These are phyloP conservation scores for Discostella pseudostelligera DNA, from an alignment of 108 stramenopile species.

Conservation along the genomic window DNA sequence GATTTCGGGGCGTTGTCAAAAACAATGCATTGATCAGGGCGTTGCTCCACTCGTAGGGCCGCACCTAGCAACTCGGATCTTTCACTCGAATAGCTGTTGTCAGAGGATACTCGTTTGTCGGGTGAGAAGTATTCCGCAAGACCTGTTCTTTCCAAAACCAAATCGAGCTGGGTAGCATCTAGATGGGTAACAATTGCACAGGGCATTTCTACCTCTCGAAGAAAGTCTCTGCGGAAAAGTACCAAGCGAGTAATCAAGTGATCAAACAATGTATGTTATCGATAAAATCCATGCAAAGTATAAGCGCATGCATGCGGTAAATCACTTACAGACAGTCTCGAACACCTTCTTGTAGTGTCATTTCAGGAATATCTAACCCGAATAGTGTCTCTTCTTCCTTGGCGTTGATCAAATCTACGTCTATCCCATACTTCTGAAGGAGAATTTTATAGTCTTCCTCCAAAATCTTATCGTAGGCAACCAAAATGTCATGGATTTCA, in stretches of 20 bases:
- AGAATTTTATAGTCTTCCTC: constrained; percentile 29
- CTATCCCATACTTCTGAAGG: constrained; percentile 10
- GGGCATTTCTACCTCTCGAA: constrained; percentile 72
- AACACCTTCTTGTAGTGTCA: constrained; percentile 43
- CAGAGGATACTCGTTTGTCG: constrained; percentile 56
- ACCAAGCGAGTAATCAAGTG: not conserved
- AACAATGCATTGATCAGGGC: constrained; percentile 74
- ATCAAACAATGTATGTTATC: not conserved
- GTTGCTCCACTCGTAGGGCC: constrained; percentile 63
- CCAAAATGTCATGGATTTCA: constrained; percentile 54
- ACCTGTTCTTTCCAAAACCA: constrained; percentile 56
- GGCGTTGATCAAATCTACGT: constrained; percentile 23
- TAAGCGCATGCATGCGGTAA: not conserved
- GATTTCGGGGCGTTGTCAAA: constrained; percentile 70
- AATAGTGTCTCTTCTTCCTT: constrained; percentile 25
- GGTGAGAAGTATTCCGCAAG: constrained; percentile 61
- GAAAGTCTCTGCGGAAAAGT: constrained; percentile 12
- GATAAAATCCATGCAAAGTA: not conserved
- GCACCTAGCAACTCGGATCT: constrained; percentile 65
- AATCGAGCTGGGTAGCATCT: constrained; percentile 55
- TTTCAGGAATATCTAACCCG: constrained; percentile 35
- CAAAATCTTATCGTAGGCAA: constrained; percentile 32
- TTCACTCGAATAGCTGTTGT: constrained; percentile 48
- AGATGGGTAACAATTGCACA: constrained; percentile 66
- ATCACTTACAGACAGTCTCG: constrained; percentile 57